Percentiles rank a stretch among this genome's conserved stretches.
phyloP scores from a whole-genome alignment of 225 moss, liverwort and hornwort species.

The Straminergon stramineum region DNA sequence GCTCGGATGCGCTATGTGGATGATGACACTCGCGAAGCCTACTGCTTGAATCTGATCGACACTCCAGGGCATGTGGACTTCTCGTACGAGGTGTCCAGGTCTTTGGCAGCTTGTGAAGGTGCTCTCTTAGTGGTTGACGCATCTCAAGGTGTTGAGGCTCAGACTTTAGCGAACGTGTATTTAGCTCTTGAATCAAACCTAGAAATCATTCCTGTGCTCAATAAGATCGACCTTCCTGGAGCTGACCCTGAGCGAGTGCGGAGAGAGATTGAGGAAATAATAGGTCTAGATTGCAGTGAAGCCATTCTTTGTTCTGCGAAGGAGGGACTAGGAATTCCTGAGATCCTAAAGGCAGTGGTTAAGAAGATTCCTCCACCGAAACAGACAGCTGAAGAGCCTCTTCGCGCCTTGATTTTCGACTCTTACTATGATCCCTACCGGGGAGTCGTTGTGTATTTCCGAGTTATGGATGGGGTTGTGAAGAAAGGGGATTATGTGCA shows the following conservation, averaged over 20 bases:
- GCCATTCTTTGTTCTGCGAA: conserved; percentile 95
- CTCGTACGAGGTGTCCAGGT: conserved; percentile 96
- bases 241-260: conserved; percentile 92
- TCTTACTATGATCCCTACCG: conserved; percentile 87
- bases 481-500: conserved; percentile 76
- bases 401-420: conserved; percentile 92
- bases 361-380: conserved; percentile 75
- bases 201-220: conserved; percentile 94
- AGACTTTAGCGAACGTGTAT: conserved; percentile 93
- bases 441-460: conserved; percentile 90
- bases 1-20: conserved; percentile 90
- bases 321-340: conserved; percentile 81
- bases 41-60: conserved; percentile 90
- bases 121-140: conserved; percentile 93
- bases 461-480: conserved; percentile 85
- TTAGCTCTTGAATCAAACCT: conserved; percentile 86
- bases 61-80: conserved; percentile 99
- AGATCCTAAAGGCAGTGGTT: conserved; percentile 78
- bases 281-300: conserved; percentile 92
- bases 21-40: conserved; percentile 60
- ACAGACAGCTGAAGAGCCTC: conserved; percentile 53
- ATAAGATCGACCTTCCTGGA: conserved; percentile 97
- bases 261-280: conserved; percentile 85
- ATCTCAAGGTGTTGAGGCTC: conserved; percentile 97
- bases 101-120: conserved; percentile 95